These are phyloP conservation scores for Pseudophaeomoniella oleicola DNA, from an alignment of 2,329 filamentous ascomycete species.

Conservation along the genomic window DNA sequence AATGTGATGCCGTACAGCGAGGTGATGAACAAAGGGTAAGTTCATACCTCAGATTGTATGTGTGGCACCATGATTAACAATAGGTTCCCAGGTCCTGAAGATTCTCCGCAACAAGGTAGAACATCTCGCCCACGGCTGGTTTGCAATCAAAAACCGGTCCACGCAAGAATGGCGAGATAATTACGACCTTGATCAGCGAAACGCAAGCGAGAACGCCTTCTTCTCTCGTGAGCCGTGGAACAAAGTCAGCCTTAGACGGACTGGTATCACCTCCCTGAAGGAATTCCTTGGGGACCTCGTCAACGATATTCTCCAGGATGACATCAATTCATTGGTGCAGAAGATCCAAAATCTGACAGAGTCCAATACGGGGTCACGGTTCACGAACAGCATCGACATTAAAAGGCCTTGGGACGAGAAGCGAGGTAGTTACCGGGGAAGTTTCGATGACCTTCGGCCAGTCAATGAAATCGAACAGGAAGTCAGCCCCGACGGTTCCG, in stretches of 20 bases:
- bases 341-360: neutral
- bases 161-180: neutral
- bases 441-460: neutral
- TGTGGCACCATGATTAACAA: neutral
- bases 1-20: conserved; percentile 17
- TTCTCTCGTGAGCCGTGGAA: neutral
- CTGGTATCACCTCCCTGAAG: neutral
- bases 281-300: neutral
- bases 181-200: neutral
- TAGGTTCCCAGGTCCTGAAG: neutral
- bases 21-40: conserved; percentile 6
- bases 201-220: neutral
- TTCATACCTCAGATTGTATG: neutral
- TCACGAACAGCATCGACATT: neutral
- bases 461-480: neutral
- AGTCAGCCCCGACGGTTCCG: neutral
- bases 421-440: neutral
- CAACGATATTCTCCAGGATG: neutral
- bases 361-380: neutral
- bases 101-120: neutral
- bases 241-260: neutral
- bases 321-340: neutral
- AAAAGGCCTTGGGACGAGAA: neutral
- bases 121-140: neutral
- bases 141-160: neutral